These are phyloP conservation scores for Trichomonas gallinae DNA, from an alignment of 208 protist species.

Conservation along the genomic window DNA sequence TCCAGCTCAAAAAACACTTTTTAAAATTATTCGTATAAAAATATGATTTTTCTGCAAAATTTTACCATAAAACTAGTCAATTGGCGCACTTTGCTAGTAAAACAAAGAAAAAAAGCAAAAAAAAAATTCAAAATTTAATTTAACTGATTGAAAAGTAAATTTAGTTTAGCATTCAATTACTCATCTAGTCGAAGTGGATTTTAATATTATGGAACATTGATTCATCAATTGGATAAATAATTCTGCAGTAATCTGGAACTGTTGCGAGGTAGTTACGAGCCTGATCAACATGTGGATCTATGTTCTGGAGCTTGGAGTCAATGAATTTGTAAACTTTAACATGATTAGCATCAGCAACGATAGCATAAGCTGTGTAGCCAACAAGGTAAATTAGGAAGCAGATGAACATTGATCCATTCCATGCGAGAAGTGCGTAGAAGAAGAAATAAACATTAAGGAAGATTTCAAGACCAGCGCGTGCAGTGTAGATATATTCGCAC, in stretches of 20 bases:
- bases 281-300: no score
- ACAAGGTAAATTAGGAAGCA: background rate
- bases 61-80: no score
- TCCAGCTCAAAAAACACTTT: no score
- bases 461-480: background rate
- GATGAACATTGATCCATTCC: background rate
- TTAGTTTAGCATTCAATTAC: no score
- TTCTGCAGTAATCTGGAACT: background rate
- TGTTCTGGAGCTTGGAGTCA: background rate
- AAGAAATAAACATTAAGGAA: background rate
- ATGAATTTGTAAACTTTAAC: background rate
- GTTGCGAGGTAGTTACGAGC: background rate
- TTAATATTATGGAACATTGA: background rate
- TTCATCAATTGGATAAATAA: background rate
- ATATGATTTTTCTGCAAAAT: no score
- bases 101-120: no score
- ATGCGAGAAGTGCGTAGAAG: background rate
- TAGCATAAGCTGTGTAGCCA: background rate
- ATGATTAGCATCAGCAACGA: background rate
- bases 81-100: no score
- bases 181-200: background rate
- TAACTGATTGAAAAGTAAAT: no score
- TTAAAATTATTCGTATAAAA: no score
- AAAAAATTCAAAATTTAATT: no score
- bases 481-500: background rate